A percentile compares a stretch with the other conserved stretches of the same genome.
Conservation (phyloP, 768 basidiomycete genomes). For the Termitomyces sp. region DNA sequence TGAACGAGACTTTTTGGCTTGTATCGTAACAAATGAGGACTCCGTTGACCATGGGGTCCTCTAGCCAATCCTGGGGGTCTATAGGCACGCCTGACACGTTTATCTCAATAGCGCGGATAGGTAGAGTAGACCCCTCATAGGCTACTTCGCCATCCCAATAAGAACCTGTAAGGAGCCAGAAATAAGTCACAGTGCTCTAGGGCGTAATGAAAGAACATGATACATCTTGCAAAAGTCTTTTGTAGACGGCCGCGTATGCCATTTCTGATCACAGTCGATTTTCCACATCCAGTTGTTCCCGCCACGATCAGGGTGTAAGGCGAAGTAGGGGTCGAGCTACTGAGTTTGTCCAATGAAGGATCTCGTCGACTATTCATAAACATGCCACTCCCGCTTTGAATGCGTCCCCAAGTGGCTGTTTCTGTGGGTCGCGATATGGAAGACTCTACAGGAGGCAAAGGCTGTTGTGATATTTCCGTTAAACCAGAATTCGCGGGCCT, state of each 20-base stretch:
- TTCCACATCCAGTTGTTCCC: constrained; percentile 77
- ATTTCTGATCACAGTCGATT: constrained; percentile 74
- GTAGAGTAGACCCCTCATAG: constrained; percentile 30
- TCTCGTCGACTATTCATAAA: constrained; percentile 30
- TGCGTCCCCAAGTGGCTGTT: constrained; percentile 31
- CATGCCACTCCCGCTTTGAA: constrained; percentile 59
- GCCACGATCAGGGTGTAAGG: constrained; percentile 69
- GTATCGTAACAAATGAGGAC: constrained; percentile 86
- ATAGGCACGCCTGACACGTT: constrained; percentile 29
- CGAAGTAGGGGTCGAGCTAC: constrained; percentile 17
- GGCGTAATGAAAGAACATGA: constrained; percentile 5
- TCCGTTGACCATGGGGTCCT: constrained; percentile 59
- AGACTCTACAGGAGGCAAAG: constrained; percentile 32
- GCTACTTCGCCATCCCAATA: constrained; percentile 28
- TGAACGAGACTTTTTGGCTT: constrained; percentile 54
- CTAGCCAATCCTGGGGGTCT: constrained; percentile 32
- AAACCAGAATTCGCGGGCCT: constrained; percentile 29
- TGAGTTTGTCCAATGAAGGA: constrained; percentile 21
- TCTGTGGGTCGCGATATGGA: constrained; percentile 20
- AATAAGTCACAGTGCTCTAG: not conserved
- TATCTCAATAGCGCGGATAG: constrained; percentile 50
- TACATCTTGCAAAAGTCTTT: constrained; percentile 36
- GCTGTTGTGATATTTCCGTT: constrained; percentile 31
- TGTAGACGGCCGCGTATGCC: constrained; percentile 59
- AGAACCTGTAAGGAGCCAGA: constrained; percentile 19